These are phyloP conservation scores for Suhomyces vadensis DNA, from an alignment of 805 yeast genomes.

Conservation along the genomic window DNA sequence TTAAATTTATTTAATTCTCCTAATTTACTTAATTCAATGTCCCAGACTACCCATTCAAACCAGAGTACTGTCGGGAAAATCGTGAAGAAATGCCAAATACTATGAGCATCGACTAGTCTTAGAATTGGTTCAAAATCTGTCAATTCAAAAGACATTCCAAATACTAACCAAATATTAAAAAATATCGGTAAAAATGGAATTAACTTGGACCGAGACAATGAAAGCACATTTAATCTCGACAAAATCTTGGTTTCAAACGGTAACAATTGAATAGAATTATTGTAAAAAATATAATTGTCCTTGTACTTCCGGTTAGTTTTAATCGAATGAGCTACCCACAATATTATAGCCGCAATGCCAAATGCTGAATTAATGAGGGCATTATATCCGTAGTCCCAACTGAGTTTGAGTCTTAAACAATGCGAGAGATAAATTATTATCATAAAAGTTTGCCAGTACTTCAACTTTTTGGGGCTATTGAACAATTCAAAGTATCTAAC, in stretches of 20 bases:
- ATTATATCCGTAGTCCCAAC: conserved; percentile 45
- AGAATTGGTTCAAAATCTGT: conserved; percentile 36
- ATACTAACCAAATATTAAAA: conserved; percentile 33
- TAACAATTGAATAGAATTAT: conserved; percentile 37
- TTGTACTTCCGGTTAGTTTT: conserved; percentile 17
- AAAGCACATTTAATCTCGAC: conserved; percentile 30
- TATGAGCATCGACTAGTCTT: conserved; percentile 79
- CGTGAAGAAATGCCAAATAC: conserved; percentile 91
- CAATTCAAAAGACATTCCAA: conserved; percentile 36
- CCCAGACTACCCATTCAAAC: conserved; percentile 62
- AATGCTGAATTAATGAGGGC: conserved; percentile 30
- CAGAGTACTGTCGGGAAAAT: conserved; percentile 76
- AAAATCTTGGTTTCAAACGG: conserved; percentile 41
- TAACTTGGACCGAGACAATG: conserved; percentile 24
- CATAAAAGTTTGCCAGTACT: conserved; percentile 20
- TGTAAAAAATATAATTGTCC: conserved; percentile 22
- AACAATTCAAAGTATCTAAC: conserved; percentile 34
- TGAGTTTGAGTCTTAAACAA: conserved; percentile 23
- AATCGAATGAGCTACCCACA: conserved; percentile 39
- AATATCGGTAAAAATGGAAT: conserved; percentile 39
- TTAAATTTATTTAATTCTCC: conserved; percentile 7
- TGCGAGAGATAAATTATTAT: conserved; percentile 26
- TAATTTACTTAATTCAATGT: conserved; percentile 28
- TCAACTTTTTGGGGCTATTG: conserved; percentile 13
- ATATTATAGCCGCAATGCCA: conserved; percentile 29